These are phyloP conservation scores for Asterophora lycoperdoides DNA, from an alignment of 768 basidiomycete species.

Conservation along the genomic window DNA sequence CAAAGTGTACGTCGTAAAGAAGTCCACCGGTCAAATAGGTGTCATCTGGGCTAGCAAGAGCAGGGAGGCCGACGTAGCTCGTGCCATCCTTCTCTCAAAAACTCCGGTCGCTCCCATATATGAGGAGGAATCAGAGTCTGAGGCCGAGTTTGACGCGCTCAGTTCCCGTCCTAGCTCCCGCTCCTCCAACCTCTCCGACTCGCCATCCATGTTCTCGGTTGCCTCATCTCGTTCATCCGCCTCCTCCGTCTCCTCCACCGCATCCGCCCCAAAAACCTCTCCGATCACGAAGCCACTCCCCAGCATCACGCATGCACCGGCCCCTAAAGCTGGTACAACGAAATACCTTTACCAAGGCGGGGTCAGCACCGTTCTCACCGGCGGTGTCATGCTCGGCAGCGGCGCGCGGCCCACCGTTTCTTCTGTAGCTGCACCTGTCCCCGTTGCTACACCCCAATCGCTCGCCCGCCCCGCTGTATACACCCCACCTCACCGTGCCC, in stretches of 20 bases:
- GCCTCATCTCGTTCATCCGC: not conserved
- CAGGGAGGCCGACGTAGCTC: not conserved
- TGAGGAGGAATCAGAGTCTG: constrained; percentile 11
- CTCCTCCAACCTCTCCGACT: constrained; percentile 23
- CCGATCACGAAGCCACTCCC: constrained; percentile 6
- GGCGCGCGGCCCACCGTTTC: constrained; percentile 14
- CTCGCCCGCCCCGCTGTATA: not conserved
- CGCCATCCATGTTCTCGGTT: too few species aligned
- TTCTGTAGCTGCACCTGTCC: not conserved
- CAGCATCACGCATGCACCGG: too few species aligned
- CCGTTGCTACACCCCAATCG: not conserved
- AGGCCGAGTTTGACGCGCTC: constrained; percentile 14
- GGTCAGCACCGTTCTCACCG: constrained; percentile 38
- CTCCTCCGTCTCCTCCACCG: constrained; percentile 21
- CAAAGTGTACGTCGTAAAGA: constrained; percentile 24
- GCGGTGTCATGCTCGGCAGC: constrained; percentile 43
- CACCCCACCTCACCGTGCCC: constrained; percentile 1
- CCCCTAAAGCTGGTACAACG: constrained; percentile 12
- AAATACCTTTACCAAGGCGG: constrained; percentile 41
- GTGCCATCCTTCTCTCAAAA: not conserved
- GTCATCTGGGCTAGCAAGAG: constrained; percentile 24
- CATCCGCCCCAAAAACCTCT: not conserved
- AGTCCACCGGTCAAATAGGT: constrained; percentile 22
- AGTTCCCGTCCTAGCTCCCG: constrained; percentile 40
- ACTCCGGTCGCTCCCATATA: not conserved